Evolutionary conservation across 225 moss, liverwort and hornwort species (phyloP).

Genomic region (Straminergon stramineum): DNA sequence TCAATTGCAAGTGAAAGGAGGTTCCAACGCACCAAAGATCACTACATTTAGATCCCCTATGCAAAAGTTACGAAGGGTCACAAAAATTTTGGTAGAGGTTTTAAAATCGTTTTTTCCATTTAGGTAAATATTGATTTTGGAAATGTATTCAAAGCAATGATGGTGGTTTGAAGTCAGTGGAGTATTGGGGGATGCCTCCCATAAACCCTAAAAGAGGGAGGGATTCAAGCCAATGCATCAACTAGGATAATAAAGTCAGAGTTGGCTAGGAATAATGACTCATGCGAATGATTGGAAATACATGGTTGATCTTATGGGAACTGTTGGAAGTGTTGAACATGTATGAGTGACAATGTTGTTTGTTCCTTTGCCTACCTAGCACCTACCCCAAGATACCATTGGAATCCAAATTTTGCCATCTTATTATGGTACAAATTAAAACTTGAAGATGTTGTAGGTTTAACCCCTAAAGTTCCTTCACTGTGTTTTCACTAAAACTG

Average conservation of each 20-base stretch:
- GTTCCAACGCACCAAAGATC: not conserved
- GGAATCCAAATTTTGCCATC: too few species aligned
- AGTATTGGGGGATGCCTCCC: accelerated
- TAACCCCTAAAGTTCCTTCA: too few species aligned
- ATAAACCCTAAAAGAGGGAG: not conserved
- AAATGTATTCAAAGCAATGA: accelerated
- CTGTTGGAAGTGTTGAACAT: too few species aligned
- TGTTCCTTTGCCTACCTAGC: too few species aligned
- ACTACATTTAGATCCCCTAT: accelerated
- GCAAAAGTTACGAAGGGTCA: not conserved
- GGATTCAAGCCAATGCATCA: not conserved
- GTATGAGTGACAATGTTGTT: too few species aligned
- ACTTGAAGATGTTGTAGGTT: too few species aligned
- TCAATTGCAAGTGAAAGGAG: not conserved
- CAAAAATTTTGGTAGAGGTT: not conserved
- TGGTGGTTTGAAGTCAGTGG: too few species aligned
- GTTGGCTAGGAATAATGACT: accelerated
- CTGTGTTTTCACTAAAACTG: too few species aligned
- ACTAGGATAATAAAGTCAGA: not conserved
- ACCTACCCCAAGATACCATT: too few species aligned
- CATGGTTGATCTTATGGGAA: too few species aligned
- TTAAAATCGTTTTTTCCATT: not conserved
- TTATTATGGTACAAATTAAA: too few species aligned
- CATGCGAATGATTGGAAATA: too few species aligned
- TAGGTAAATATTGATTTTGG: not conserved